Base-by-base conservation (phyloP, 2,329 filamentous ascomycete genomes). In the Neonectria magnoliae region DNA sequence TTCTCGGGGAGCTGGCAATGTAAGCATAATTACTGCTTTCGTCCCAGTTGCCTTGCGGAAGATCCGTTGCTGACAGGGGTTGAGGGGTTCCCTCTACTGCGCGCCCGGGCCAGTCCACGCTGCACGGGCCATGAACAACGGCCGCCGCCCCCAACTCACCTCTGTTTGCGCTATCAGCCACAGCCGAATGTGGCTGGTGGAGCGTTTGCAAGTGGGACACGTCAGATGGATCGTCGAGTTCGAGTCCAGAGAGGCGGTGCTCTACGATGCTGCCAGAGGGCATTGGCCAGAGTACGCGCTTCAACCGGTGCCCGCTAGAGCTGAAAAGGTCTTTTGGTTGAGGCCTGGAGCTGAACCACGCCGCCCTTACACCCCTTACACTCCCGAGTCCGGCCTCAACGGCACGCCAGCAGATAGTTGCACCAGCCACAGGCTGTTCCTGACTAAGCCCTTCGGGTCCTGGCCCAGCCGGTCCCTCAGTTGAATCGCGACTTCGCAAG, bases 11-110 rank as follows among this genome's bases (percentile, higher is more conserved):
- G 27, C 41, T 56, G 47, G 42, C 20, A 31, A 42, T 41, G 60
- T 62, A 31, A 62, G 60, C 60, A 57, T 18, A 57, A 47, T 62
- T 53, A 53, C 60, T 62, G 59, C 59, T 51, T 57, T 14, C 31
- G 51, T 60, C 51, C 22, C 36, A 20, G 53, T 45, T 45, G 52
- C 45, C 31, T 54, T 38, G 31, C 50, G 50, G 54, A 58, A 57
- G 59, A 38, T 42, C 48, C 60, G 31, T 42, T 53, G 47, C 42
- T 31, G 42, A 58, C 60, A 63, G 60, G 60, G 60, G 60, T 54
- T 54, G 55, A 63, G 60, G 60, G 60, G 60, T 54, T 54, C 60
- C 41, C 48, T 57, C 60, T 55, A 50, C 48, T 44, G 16, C 16
- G 45, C 18, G 27, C 48, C 52, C n/a, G 16, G 56, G 48, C 38